These are phyloP conservation scores for Drechslerella dactyloides DNA, from an alignment of 2,329 filamentous ascomycete genomes.

Conservation along the genomic window DNA sequence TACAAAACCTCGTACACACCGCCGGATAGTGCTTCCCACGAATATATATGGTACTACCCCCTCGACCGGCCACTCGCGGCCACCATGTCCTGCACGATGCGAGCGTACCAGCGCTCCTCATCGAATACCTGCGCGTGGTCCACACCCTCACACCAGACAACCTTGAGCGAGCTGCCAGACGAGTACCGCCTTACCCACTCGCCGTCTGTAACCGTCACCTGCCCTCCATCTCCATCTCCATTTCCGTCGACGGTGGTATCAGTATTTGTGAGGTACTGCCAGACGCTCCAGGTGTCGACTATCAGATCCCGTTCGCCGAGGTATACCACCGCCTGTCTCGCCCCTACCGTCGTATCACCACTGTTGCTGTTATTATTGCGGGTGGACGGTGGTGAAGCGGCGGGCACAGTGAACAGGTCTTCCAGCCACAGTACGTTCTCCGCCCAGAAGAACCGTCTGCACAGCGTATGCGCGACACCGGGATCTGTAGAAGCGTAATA, in stretches of 20 bases:
- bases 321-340: slow-evolving; percentile 62
- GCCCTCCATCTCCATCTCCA: slow-evolving; percentile 56
- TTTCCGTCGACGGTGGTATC: slow-evolving; percentile 34
- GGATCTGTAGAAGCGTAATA: slow-evolving; percentile 69
- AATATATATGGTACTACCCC: too few relatives aligned
- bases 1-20: too few relatives aligned
- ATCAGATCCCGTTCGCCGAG: slow-evolving; percentile 60
- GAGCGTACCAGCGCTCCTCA: slow-evolving; percentile 51
- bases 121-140: slow-evolving; percentile 67
- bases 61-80: slow-evolving; percentile 8
- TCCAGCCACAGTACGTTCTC: slow-evolving; percentile 69
- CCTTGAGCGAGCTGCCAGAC: slow-evolving; percentile 60
- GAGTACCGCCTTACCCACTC: slow-evolving; percentile 48
- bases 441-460: slow-evolving; percentile 68
- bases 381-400: too few relatives aligned
- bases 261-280: slow-evolving; percentile 53
- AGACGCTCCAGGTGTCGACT: slow-evolving; percentile 54
- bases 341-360: slow-evolving; percentile 53
- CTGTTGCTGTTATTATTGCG: slow-evolving; percentile 49
- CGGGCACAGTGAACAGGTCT: slow-evolving; percentile 57
- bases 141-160: slow-evolving; percentile 65
- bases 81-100: slow-evolving; percentile 46
- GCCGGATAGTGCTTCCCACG: too few relatives aligned
- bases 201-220: slow-evolving; percentile 50
- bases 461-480: slow-evolving; percentile 66